phyloP scores from a whole-genome alignment of 768 basidiomycete species.

The Boletus insuetus region DNA sequence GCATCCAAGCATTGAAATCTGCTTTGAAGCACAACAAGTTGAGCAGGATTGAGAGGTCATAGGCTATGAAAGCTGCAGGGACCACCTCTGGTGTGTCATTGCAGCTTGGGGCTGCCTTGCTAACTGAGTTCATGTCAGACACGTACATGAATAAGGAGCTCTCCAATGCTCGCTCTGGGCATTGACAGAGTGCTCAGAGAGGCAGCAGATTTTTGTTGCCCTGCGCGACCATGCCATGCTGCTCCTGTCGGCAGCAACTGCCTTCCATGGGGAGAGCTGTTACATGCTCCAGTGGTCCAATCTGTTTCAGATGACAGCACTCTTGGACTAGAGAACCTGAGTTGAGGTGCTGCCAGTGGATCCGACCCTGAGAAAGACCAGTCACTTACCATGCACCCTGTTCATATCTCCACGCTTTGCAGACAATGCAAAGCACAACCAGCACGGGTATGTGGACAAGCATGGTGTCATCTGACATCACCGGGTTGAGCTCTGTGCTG shows the following conservation, averaged over 20 bases:
- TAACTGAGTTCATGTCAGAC: too few relatives aligned
- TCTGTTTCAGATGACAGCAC: neutral
- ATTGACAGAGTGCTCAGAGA: neutral
- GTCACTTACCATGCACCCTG: too few relatives aligned
- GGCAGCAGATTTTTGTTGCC: neutral
- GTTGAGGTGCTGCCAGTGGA: constrained; percentile 12
- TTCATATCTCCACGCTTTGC: too few relatives aligned
- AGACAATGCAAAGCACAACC: constrained; percentile 34
- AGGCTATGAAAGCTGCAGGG: too few relatives aligned
- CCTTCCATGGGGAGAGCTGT: neutral
- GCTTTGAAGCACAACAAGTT: constrained; percentile 1
- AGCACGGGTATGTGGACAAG: constrained; percentile 31
- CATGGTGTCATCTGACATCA: constrained; percentile 31
- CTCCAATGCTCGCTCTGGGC: constrained; percentile 1
- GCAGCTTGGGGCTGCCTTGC: too few relatives aligned
- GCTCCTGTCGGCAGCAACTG: neutral
- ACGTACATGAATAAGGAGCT: neutral
- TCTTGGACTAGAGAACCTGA: neutral
- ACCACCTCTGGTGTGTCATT: too few relatives aligned
- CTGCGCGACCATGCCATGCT: neutral
- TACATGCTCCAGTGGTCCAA: constrained; percentile 3
- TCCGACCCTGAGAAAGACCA: too few relatives aligned
- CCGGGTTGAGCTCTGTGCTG: constrained; percentile 28
- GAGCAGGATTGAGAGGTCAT: neutral
- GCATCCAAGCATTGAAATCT: neutral